Percentiles rank a stretch among this genome's conserved stretches.
phyloP scores from a whole-genome alignment of 1,139 yeast species.

The Pneumocystis sp. region DNA sequence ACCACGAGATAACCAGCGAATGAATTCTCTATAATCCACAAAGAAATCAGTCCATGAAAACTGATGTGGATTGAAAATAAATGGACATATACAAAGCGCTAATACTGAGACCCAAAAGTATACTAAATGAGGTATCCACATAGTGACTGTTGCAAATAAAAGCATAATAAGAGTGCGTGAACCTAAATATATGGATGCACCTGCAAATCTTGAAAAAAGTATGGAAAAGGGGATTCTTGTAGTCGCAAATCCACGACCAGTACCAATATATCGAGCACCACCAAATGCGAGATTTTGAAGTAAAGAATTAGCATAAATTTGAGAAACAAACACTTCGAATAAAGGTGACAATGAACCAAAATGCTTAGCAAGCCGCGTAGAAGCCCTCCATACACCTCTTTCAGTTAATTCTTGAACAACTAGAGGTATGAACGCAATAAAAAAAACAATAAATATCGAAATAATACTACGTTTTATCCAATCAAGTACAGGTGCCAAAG shows the following conservation, averaged over 20 bases:
- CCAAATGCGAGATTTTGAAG: slow-evolving; percentile 90
- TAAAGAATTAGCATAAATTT: slow-evolving; percentile 84
- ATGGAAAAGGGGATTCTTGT: slow-evolving; percentile 96
- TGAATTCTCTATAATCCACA: slow-evolving; percentile 94
- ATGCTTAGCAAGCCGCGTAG: slow-evolving; percentile 82
- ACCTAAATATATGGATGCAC: slow-evolving; percentile 92
- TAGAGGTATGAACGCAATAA: slow-evolving; percentile 90
- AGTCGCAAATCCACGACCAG: slow-evolving; percentile 99
- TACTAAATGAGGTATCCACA: slow-evolving; percentile 92
- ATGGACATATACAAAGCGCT: slow-evolving; percentile 85
- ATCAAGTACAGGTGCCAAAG: slow-evolving; percentile 74
- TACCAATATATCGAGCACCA: slow-evolving; percentile 98
- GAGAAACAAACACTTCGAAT: slow-evolving; percentile 97
- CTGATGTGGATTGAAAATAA: slow-evolving; percentile 95
- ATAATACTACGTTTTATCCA: slow-evolving; percentile 96
- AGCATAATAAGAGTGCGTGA: slow-evolving; percentile 81
- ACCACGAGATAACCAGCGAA: slow-evolving; percentile 98
- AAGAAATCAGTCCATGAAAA: slow-evolving; percentile 98
- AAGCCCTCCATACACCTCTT: slow-evolving; percentile 94
- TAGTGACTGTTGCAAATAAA: slow-evolving; percentile 78
- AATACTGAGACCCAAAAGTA: slow-evolving; percentile 98
- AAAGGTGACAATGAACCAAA: slow-evolving; percentile 80
- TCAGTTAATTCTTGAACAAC: slow-evolving; percentile 94
- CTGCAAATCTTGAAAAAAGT: slow-evolving; percentile 90
- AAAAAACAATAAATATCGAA: slow-evolving; percentile 96